These are phyloP conservation scores for Metarhizium anisopliae DNA, from an alignment of 2,329 filamentous ascomycete species.

Conservation along the genomic window DNA sequence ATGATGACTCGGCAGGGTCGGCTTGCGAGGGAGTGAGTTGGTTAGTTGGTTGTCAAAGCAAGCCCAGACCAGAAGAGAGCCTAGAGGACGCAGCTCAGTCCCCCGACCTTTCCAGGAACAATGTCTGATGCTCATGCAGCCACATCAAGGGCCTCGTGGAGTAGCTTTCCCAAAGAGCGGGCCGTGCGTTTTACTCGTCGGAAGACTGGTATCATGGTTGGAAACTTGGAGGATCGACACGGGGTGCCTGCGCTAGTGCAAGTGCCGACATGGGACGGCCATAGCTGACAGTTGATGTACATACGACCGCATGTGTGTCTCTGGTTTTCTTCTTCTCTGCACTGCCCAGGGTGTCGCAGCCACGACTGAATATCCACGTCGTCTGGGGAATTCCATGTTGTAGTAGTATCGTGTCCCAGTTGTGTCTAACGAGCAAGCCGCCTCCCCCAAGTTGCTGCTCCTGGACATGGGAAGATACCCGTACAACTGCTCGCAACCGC, in stretches of 20 bases:
- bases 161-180: not conserved
- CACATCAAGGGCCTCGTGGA: constrained; percentile 2
- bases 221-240: not conserved
- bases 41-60: not conserved
- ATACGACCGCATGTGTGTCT: no score
- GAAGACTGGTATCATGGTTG: not conserved
- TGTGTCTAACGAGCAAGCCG: not conserved
- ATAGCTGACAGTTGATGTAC: not conserved
- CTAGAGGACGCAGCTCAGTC: not conserved
- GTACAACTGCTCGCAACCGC: no score
- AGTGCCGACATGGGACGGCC: not conserved
- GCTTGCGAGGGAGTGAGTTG: not conserved
- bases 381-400: no score
- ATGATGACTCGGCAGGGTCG: not conserved
- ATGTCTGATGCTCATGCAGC: constrained; percentile 7
- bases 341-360: no score
- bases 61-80: not conserved
- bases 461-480: no score
- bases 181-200: constrained; percentile 1
- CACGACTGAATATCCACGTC: no score
- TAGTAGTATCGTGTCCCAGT: not conserved
- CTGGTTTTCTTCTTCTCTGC: no score
- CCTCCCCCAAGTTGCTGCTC: not conserved
- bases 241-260: constrained; percentile 4
- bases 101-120: constrained; percentile 1